phyloP scores from a whole-genome alignment of 495 filamentous ascomycete genomes.

The Penicillium cataractarum region DNA sequence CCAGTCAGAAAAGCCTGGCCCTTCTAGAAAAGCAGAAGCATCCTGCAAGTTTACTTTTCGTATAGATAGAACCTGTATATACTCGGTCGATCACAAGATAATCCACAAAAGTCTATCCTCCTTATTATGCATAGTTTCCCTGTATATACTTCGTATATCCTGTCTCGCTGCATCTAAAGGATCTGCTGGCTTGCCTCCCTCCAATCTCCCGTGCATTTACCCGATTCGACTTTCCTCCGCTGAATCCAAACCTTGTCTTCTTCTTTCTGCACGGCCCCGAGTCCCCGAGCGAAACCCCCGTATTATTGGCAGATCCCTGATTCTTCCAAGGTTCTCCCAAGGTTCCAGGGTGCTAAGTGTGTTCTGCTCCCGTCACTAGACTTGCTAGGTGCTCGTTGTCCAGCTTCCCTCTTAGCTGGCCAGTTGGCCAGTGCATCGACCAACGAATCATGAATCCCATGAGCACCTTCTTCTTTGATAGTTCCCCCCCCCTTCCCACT shows the following conservation, averaged over 20 bases:
- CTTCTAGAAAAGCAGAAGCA: neutral
- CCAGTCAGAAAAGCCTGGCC: neutral
- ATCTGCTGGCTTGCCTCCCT: slow-evolving; percentile 8
- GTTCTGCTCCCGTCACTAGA: neutral
- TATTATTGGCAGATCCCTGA: slow-evolving; percentile 8
- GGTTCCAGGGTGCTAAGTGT: neutral
- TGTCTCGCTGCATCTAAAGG: neutral
- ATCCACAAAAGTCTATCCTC: neutral
- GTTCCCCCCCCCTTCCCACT: too few species aligned
- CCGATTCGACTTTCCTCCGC: slow-evolving; percentile 25
- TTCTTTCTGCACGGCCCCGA: slow-evolving; percentile 7
- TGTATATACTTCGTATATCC: neutral
- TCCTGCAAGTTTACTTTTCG: too few species aligned
- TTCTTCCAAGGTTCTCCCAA: slow-evolving; percentile 2
- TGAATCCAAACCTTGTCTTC: neutral
- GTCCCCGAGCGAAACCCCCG: neutral
- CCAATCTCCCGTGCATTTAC: slow-evolving; percentile 30
- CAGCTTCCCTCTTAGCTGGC: neutral
- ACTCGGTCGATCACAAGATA: neutral
- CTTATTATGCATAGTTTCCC: too few species aligned
- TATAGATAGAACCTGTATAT: too few species aligned
- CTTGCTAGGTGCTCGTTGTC: neutral
- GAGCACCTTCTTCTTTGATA: neutral
- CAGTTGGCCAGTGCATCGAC: neutral
- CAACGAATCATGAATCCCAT: neutral